Evolutionary conservation across 1,139 yeast species (phyloP).

Genomic region (Williopsis jadinii): DNA sequence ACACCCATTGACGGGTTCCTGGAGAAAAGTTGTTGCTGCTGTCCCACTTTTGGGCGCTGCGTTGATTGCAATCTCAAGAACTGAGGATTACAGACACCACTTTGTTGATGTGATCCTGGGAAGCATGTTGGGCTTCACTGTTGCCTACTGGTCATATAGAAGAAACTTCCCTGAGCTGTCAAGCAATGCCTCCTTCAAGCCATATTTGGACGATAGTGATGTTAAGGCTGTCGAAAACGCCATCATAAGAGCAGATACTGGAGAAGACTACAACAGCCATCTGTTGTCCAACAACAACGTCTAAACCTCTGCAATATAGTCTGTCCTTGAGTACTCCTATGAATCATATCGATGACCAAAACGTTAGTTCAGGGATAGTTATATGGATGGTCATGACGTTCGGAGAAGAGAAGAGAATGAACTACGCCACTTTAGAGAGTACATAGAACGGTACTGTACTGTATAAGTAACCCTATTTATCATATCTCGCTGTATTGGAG

Average conservation of each 20-base stretch:
- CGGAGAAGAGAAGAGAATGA: too few species aligned
- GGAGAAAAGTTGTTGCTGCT: conserved; percentile 41
- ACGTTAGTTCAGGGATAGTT: too few species aligned
- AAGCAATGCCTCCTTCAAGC: conserved; percentile 29
- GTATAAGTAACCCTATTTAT: too few species aligned
- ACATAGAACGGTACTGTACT: too few species aligned
- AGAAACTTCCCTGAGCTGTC: conserved; percentile 38
- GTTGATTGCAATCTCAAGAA: conserved; percentile 61
- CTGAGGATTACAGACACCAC: conserved; percentile 77
- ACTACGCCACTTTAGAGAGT: too few species aligned
- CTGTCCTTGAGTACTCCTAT: too few species aligned
- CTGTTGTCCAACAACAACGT: too few species aligned
- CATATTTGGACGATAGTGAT: conserved; percentile 30
- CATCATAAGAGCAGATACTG: conserved; percentile 12
- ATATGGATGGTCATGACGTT: too few species aligned
- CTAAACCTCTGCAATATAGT: too few species aligned
- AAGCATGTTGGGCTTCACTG: conserved; percentile 40
- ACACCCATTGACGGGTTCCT: conserved; percentile 40
- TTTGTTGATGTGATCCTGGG: conserved; percentile 64
- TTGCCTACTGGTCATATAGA: conserved; percentile 38
- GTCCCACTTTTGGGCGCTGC: conserved; percentile 50
- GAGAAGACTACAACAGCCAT: conserved; percentile 5
- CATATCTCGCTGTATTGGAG: too few species aligned
- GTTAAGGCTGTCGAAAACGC: conserved; percentile 19
- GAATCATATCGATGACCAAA: too few species aligned